A percentile compares a stretch with the other conserved stretches of the same genome.
Conservation (phyloP, 805 yeast species). For the Yarrowia divulgata region DNA sequence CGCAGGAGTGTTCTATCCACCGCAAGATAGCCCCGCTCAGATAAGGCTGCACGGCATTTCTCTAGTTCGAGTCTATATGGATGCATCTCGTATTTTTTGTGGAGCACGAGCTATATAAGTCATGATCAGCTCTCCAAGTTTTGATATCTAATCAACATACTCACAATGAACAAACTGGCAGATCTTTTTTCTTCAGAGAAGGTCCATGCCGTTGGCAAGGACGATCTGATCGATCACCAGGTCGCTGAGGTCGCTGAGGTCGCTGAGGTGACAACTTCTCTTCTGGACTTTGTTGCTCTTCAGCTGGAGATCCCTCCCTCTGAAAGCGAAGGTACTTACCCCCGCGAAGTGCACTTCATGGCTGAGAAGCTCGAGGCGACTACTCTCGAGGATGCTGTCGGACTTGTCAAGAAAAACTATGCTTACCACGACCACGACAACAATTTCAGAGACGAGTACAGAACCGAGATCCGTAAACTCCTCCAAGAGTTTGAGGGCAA, state of each 20-base stretch:
- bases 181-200: slow-evolving; percentile 29
- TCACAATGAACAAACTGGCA: slow-evolving; percentile 14
- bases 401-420: slow-evolving; percentile 53
- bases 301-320: slow-evolving; percentile 25
- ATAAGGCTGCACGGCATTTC: slow-evolving; percentile 12
- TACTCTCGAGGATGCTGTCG: slow-evolving; percentile 53
- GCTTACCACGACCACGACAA: slow-evolving; percentile 57
- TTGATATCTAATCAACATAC: not conserved
- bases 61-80: slow-evolving; percentile 4
- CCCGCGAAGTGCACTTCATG: slow-evolving; percentile 50
- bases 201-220: slow-evolving; percentile 10
- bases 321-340: slow-evolving; percentile 18
- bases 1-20: not conserved
- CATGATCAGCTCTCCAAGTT: not conserved
- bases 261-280: slow-evolving; percentile 9
- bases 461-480: slow-evolving; percentile 38
- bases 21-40: slow-evolving; percentile 7
- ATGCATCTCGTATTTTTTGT: slow-evolving; percentile 4
- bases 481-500: slow-evolving; percentile 21
- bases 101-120: slow-evolving; percentile 1
- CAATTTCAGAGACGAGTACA: slow-evolving; percentile 55
- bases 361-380: slow-evolving; percentile 53
- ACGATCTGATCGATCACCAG: not conserved
- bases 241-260: slow-evolving; percentile 18
- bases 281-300: slow-evolving; percentile 20